phyloP scores from a whole-genome alignment of 192 early-diverging fungal genomes.

The Umbelopsis isabellina region DNA sequence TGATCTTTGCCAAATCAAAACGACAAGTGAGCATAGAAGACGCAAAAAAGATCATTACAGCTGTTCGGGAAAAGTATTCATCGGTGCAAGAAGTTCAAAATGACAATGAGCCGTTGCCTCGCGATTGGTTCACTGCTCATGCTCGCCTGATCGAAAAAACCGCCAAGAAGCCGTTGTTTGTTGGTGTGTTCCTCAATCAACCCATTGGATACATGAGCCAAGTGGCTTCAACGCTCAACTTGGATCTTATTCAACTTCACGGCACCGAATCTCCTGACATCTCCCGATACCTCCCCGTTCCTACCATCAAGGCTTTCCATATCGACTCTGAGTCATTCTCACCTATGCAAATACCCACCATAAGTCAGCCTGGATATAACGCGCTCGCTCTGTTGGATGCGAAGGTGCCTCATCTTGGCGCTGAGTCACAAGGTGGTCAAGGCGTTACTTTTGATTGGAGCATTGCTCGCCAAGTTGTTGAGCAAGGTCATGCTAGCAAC shows the following conservation, averaged over 20 bases:
- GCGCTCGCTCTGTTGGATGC: slow-evolving; percentile 65
- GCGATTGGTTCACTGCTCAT: slow-evolving; percentile 59
- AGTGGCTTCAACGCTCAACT: slow-evolving; percentile 61
- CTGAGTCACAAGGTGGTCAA: slow-evolving; percentile 71
- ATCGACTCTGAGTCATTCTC: slow-evolving; percentile 62
- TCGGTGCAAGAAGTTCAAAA: neutral
- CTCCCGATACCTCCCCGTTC: slow-evolving; percentile 74
- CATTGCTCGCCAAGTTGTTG: slow-evolving; percentile 62
- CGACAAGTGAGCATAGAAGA: slow-evolving; percentile 70
- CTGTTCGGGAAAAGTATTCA: slow-evolving; percentile 53
- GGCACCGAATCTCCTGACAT: slow-evolving; percentile 71
- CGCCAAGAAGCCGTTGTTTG: slow-evolving; percentile 73
- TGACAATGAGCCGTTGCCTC: slow-evolving; percentile 24
- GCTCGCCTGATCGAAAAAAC: slow-evolving; percentile 42
- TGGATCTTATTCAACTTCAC: slow-evolving; percentile 96
- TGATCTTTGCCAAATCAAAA: slow-evolving; percentile 90
- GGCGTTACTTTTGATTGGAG: slow-evolving; percentile 89
- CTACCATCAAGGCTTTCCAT: slow-evolving; percentile 90
- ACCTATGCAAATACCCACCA: slow-evolving; percentile 28
- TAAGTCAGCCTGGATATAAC: slow-evolving; percentile 59
- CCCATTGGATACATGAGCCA: slow-evolving; percentile 73
- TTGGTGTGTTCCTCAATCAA: slow-evolving; percentile 95
- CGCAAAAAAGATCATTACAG: slow-evolving; percentile 75
- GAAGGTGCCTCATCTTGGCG: slow-evolving; percentile 53
- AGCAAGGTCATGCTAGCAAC: slow-evolving; percentile 1